Base-by-base conservation (phyloP, 2,329 filamentous ascomycete species). In the Pochonia chlamydosporia region DNA sequence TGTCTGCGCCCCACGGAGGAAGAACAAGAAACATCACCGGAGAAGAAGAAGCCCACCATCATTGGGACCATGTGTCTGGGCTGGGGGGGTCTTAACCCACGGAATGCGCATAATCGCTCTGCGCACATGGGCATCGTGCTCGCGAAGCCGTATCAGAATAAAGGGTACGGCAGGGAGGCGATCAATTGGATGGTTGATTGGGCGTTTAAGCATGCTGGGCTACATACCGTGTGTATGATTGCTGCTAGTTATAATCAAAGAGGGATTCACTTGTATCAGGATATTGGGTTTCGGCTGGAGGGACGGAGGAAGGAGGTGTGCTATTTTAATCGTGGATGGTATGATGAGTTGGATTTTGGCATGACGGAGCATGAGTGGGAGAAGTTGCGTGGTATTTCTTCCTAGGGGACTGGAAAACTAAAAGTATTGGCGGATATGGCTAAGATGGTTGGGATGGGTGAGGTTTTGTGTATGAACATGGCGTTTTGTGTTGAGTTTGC, bases 181-280 rank as follows among this genome's bases (percentile, higher is more conserved):
- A 68, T 76, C 47, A 57, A 59, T 25, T 78, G 71, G 72, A 65
- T 60, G 6, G 52, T 74, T n/a, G 63, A 70, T 40, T 76, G 71
- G 64, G 67, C 67, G 1, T 77, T 76, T 53, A 52, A 52, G 25
- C 60, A 63, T 24, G 70, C 62, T 3, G 68, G 67, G 8, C 52
- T 76, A 60, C 73, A 76, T 51, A 60, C 66, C 9, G 64, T 76
- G 25, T 59, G 57, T 30, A 62, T 76, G 14, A 54, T 57, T 7
- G 65, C 63, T 5, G 67, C 71, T 36, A 65, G 57, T 14, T 76
- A 63, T 53, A 76, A 75, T 49, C 55, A 58, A 28, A 61, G 69
- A 2, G 73, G 69, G 1, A 45, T 63, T 3, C 59, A 61, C 16
- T 49, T 76, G 55, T 76, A 75, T 55, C 56, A 68, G 56, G 61